A percentile compares a stretch with the other conserved stretches of the same genome.
Evolutionary conservation across 2,329 filamentous ascomycete genomes (phyloP).

Genomic region (Orbilia brochopaga): DNA sequence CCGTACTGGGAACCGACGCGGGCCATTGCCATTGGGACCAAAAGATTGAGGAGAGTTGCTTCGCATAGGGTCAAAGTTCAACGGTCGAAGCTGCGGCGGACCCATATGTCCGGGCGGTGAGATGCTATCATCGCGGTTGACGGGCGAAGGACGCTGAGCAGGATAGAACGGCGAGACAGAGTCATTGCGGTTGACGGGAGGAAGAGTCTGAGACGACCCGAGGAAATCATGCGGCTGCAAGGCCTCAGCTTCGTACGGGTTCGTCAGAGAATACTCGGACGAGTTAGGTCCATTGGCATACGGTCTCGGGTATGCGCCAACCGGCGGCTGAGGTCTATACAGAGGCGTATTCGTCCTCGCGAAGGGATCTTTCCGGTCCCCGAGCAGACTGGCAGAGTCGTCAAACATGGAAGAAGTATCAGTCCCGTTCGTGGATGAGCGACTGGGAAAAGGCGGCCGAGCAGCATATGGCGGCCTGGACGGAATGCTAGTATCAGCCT

Average conservation of each 20-base stretch:
- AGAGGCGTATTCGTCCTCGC: slow-evolving; percentile 40
- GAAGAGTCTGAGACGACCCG: slow-evolving; percentile 27
- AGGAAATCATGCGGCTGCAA: slow-evolving; percentile 45
- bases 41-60: slow-evolving; percentile 21
- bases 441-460: slow-evolving; percentile 28
- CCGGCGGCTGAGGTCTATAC: slow-evolving; percentile 27
- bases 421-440: slow-evolving; percentile 21
- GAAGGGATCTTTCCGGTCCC: slow-evolving; percentile 38
- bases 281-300: slow-evolving; percentile 25
- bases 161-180: slow-evolving; percentile 41
- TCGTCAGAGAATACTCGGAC: slow-evolving; percentile 39
- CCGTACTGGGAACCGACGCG: slow-evolving; percentile 37
- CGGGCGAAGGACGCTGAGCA: slow-evolving; percentile 26
- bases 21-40: slow-evolving; percentile 14
- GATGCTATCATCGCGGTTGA: slow-evolving; percentile 43
- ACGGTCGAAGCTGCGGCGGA: slow-evolving; percentile 13
- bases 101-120: slow-evolving; percentile 24
- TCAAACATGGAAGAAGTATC: slow-evolving; percentile 34
- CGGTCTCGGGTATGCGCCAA: slow-evolving; percentile 36
- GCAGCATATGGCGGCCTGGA: slow-evolving; percentile 37
- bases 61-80: slow-evolving; percentile 30
- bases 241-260: slow-evolving; percentile 40
- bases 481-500: slow-evolving; percentile 31
- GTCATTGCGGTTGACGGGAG: slow-evolving; percentile 37
- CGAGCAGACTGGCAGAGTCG: slow-evolving; percentile 27